Base-by-base conservation (phyloP, 495 filamentous ascomycete genomes). In the Hyaloscypha variabilis region DNA sequence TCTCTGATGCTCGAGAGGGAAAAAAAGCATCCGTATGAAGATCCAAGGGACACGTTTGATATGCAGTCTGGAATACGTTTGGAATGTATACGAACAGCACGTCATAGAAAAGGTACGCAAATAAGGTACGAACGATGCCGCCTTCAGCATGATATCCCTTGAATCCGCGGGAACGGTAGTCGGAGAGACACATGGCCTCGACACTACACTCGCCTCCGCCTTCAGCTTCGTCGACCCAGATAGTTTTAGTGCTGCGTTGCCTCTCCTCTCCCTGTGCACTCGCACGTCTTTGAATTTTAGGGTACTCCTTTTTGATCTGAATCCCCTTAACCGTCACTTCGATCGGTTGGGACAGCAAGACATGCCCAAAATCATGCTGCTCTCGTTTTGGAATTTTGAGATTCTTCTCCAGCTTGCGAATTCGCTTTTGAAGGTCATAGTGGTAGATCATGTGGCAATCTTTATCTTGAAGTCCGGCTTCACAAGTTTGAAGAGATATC, bases 1-100 rank as follows among this genome's bases (percentile, higher is more conserved):
- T 96, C 77, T 97, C 94, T 5, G 88, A 91, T 26, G 89, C 86
- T 8, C 95, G 85, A 34, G 87, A 85, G 0, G 91, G 87, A 72
- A 92, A 98, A 81, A 99, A 99, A 21, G 92, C 88, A 77, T 97
- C 95, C 4, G 94, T 97, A 73, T 94, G 89, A 8, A 99, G 81
- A 73, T 99, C 95, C 17, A 99, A 80, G 1, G 95, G 95, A 71
- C 92, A 96, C 0, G 92, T 97, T 73, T 99, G 95, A 74, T 89
- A 99, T 6, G 90, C 82, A 4, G 94, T 99, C 73, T 98, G 93
- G 77, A 98, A 99, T 67, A 98, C 94, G 68, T 97, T 97, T 25
- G 95, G 94, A 29, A 97, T 83, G 77, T 96, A 97, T 36, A 93
- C 83, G 78, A 97, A 98, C 6, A 99, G 82, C 34, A 97, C 85